Percentiles rank a stretch among this genome's conserved stretches.
These are phyloP conservation scores for Apostasia shenzhenica DNA, from an alignment of 106 monocot genomes.

Conservation along the genomic window DNA sequence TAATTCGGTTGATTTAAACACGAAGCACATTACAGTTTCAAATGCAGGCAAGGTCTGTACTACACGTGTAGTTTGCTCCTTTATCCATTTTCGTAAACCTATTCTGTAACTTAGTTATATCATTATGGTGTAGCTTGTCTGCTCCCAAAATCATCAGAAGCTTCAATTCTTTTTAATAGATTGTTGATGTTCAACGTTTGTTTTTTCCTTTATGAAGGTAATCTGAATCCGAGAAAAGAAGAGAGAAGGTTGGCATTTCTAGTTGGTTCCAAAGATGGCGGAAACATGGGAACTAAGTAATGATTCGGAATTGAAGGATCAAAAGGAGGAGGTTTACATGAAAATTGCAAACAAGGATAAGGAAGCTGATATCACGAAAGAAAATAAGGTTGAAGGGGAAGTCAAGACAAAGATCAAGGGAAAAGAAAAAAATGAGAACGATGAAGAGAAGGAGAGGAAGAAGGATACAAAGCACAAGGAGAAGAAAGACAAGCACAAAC, in stretches of 20 bases:
- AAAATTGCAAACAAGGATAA: slow-evolving; percentile 8
- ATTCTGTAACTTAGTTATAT: too few relatives aligned
- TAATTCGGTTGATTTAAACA: too few relatives aligned
- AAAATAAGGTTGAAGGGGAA: not conserved
- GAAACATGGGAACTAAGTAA: not conserved
- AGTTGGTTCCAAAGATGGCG: not conserved
- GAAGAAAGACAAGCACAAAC: not conserved
- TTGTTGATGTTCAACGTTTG: too few relatives aligned
- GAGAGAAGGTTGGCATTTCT: not conserved
- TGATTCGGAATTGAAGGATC: not conserved
- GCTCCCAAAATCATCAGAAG: too few relatives aligned
- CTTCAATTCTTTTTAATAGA: too few relatives aligned
- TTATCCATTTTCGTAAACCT: too few relatives aligned
- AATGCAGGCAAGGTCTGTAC: too few relatives aligned
- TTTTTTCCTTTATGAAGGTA: too few relatives aligned
- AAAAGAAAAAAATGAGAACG: not conserved
- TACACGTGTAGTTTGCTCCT: too few relatives aligned
- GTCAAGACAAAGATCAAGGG: slow-evolving; percentile 1
- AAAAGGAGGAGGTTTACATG: slow-evolving; percentile 5
- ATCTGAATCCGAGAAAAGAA: not conserved
- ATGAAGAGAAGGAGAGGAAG: not conserved
- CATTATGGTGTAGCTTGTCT: too few relatives aligned
- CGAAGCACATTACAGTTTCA: too few relatives aligned
- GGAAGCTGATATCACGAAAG: not conserved
- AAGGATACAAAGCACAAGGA: not conserved